phyloP scores from a whole-genome alignment of 2,329 filamentous ascomycete genomes.

The Apiospora pterosperma region DNA sequence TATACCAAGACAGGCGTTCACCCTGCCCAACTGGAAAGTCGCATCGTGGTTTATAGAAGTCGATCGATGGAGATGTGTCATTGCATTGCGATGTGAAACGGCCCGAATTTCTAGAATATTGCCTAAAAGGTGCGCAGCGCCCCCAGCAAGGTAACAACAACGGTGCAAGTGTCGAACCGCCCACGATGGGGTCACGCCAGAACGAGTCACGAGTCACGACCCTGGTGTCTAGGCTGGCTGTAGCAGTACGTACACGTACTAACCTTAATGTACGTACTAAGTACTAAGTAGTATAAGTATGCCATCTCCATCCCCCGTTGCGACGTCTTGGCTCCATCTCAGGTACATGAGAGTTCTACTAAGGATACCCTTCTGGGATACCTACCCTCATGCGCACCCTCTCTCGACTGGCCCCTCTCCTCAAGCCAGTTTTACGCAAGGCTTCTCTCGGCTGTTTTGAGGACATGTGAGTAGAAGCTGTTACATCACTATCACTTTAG shows the following conservation, averaged over 20 bases:
- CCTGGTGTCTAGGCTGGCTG: not conserved
- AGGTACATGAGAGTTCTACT: too few species aligned
- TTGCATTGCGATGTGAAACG: not conserved
- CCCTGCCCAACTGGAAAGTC: not conserved
- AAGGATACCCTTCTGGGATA: not conserved
- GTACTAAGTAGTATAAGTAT: too few species aligned
- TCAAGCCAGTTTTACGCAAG: not conserved
- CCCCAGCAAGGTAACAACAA: not conserved
- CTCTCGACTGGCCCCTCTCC: too few species aligned
- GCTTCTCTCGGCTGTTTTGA: not conserved
- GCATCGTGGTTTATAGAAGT: not conserved
- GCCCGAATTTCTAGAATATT: slow-evolving; percentile 3
- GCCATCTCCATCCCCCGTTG: not conserved
- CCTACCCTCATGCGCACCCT: too few species aligned
- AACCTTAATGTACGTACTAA: too few species aligned
- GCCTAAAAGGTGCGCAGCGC: not conserved
- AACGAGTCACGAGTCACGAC: not conserved
- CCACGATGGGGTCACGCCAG: not conserved
- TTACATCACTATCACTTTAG: not conserved
- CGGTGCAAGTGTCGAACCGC: not conserved
- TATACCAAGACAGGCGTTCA: not conserved
- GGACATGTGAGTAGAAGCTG: not conserved
- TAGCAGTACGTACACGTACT: too few species aligned
- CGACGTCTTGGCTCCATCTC: not conserved
- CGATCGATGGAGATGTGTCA: not conserved